Base-by-base conservation (phyloP, 305 asterid genomes). In the Rubia tinctorum region DNA sequence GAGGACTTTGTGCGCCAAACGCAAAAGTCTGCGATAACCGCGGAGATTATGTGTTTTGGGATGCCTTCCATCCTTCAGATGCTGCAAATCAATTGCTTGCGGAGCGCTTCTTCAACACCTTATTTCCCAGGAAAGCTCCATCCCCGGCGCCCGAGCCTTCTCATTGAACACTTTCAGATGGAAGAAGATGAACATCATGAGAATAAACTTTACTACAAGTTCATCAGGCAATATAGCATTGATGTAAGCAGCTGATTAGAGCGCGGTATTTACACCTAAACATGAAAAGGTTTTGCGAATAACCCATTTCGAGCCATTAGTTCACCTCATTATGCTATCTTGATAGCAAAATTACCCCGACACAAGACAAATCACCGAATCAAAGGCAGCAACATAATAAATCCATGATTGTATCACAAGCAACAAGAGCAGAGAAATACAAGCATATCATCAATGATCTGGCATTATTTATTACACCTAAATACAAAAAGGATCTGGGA, bases 41-140 rank as follows among this genome's bases (percentile, higher is more conserved):
- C 0, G 75, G 63, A 12, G 97, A 91, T 3, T 89, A 86, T 7
- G 97, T 89, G 9, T 91, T 91, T 68, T 91, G 96, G 93, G 96
- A 91, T 68, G 93, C 97, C 17, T 91, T 89, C 71, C 97, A 91
- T 70, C 97, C 97, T 0, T 85, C 97, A 0, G 97, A 91, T 72
- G 97, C 97, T 25, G 97, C 97, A 18, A 91, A 91, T 79, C 78
- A n/a, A 15, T 87, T 88, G 40, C 90, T 91, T 22, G 97, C 96
- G 4, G 76, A 84, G 11, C 77, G 67, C 53, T 79, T 89, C 78
- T 91, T 87, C 62, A 55, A 66, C 42, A 49, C 80, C 11, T 20
- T 88, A 7, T 81, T 84, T 47, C 71, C 60, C 9, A 40, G 80
- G 0, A 68, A 58, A 7, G 42, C 86, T 55, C 80, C 85, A 27